Percentiles rank a stretch among this genome's conserved stretches.
Evolutionary conservation across 345 rosid genomes (phyloP).

Genomic region (Eucalyptus virginea): DNA sequence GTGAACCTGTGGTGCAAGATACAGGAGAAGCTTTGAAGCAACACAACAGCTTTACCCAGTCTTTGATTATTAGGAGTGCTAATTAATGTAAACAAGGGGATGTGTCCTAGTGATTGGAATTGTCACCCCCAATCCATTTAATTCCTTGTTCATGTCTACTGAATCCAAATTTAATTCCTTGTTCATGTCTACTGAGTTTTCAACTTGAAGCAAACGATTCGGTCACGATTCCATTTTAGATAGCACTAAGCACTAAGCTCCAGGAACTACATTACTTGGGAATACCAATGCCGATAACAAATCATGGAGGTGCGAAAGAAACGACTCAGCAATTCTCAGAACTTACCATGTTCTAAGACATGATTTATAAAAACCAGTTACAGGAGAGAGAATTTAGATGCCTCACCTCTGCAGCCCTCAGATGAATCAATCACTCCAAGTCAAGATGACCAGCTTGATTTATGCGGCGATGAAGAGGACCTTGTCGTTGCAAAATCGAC

Average conservation of each 20-base stretch:
- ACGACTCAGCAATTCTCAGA: background rate
- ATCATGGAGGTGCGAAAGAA: background rate
- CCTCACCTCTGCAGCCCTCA: background rate
- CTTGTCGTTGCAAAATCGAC: slow-evolving; percentile 59
- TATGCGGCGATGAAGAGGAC: background rate
- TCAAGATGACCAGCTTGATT: background rate
- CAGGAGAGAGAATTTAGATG: background rate
- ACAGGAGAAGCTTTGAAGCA: background rate
- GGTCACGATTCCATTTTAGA: background rate
- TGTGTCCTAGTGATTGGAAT: background rate
- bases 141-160: too few relatives aligned
- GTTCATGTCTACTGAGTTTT: too few relatives aligned
- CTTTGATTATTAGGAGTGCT: background rate
- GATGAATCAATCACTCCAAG: background rate
- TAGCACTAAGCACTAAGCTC: background rate
- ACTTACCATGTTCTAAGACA: background rate
- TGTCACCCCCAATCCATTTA: background rate
- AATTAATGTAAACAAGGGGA: background rate
- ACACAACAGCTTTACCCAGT: background rate
- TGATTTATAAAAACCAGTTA: background rate
- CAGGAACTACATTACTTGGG: background rate
- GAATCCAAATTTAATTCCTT: too few relatives aligned
- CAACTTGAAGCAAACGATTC: background rate
- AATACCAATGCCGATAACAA: background rate
- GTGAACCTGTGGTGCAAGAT: background rate